phyloP scores from a whole-genome alignment of 1,139 yeast species.

The Zygoascus sp. region DNA sequence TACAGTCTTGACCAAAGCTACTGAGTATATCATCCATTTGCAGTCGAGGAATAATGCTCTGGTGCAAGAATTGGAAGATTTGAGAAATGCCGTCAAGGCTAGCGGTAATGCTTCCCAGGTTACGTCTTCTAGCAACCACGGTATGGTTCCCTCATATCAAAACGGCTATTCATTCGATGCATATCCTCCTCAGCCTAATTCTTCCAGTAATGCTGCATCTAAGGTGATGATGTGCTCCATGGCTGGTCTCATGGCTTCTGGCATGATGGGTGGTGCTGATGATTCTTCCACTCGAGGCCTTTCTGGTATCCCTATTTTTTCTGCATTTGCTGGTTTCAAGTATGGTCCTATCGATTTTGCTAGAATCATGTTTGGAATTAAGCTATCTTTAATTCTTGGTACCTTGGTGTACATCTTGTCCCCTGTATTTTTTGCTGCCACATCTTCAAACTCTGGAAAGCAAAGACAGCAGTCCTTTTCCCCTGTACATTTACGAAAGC shows the following conservation, averaged over 20 bases:
- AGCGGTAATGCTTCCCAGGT: slow-evolving; percentile 8
- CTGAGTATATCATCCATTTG: slow-evolving; percentile 82
- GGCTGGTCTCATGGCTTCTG: slow-evolving; percentile 39
- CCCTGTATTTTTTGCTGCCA: slow-evolving; percentile 19
- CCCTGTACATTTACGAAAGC: slow-evolving; percentile 6
- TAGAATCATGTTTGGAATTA: slow-evolving; percentile 19
- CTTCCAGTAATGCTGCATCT: slow-evolving; percentile 20
- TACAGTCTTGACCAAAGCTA: slow-evolving; percentile 79
- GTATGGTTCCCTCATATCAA: neutral
- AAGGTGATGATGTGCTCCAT: slow-evolving; percentile 37
- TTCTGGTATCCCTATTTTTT: slow-evolving; percentile 31
- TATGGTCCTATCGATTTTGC: slow-evolving; percentile 17
- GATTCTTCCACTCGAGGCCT: slow-evolving; percentile 30
- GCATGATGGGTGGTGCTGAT: slow-evolving; percentile 30
- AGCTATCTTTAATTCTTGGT: slow-evolving; percentile 31
- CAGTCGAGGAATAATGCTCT: slow-evolving; percentile 62
- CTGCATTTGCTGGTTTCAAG: slow-evolving; percentile 13
- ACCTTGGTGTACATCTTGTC: slow-evolving; percentile 29
- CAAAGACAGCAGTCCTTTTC: neutral
- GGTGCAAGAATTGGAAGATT: slow-evolving; percentile 49
- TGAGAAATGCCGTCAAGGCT: slow-evolving; percentile 26
- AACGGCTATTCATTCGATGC: slow-evolving; percentile 9
- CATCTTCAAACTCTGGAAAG: neutral
- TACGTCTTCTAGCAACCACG: neutral
- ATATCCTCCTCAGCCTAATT: slow-evolving; percentile 7